These are phyloP conservation scores for Dimargaris cristalligena DNA, from an alignment of 192 early-diverging fungal genomes.

Conservation along the genomic window DNA sequence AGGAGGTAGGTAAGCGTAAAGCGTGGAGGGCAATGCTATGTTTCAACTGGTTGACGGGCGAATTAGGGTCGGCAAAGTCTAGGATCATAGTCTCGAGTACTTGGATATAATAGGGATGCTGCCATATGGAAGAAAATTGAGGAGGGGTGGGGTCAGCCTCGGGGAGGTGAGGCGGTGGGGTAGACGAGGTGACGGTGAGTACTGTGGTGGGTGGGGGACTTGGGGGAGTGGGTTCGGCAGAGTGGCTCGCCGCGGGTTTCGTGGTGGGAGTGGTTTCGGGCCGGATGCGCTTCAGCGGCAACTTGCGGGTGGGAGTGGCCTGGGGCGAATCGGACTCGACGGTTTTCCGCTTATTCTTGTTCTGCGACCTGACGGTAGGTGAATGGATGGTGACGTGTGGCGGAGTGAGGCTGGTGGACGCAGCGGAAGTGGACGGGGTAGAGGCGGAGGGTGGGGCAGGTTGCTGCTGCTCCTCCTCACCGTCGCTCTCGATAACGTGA, in stretches of 20 bases:
- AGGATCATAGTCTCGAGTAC: background rate
- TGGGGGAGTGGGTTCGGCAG: background rate
- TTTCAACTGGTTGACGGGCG: background rate
- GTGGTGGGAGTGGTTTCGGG: background rate
- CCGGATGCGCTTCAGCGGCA: background rate
- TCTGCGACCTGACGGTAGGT: background rate
- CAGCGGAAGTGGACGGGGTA: too few species aligned
- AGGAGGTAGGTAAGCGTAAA: background rate
- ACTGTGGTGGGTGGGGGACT: background rate
- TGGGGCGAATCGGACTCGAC: background rate
- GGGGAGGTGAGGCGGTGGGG: conserved; percentile 1
- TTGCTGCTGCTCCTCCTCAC: background rate
- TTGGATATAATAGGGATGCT: background rate
- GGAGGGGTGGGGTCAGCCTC: background rate
- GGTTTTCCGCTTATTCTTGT: background rate
- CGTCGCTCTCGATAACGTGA: conserved; percentile 4
- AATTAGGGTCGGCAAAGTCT: background rate
- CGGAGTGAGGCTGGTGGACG: background rate
- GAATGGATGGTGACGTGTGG: too few species aligned
- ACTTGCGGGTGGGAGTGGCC: background rate
- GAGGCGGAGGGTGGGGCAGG: background rate
- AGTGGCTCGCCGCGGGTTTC: background rate
- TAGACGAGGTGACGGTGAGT: background rate
- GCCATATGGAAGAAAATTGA: background rate
- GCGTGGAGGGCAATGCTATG: background rate